phyloP scores from a whole-genome alignment of 1,284 basidiomycete genomes.

The Hortiboletus rubellus region DNA sequence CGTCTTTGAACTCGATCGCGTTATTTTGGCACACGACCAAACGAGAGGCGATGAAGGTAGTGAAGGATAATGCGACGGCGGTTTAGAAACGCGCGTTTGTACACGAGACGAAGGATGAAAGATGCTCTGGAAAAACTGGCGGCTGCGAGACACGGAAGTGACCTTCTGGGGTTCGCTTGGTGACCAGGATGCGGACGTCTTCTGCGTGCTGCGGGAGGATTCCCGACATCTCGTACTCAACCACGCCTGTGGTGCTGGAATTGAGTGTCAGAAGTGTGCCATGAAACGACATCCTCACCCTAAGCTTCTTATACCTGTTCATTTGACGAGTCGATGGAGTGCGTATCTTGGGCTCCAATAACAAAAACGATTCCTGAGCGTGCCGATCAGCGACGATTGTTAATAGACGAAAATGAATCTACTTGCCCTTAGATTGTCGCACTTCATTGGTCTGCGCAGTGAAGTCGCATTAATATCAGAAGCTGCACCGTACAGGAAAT shows the following conservation, averaged over 20 bases:
- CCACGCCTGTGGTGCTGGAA: conserved; percentile 10
- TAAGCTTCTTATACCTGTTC: conserved; percentile 5
- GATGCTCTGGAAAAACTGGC: conserved; percentile 5
- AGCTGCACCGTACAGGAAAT: neutral
- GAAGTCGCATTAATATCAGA: neutral
- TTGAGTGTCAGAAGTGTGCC: neutral
- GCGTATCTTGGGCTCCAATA: neutral
- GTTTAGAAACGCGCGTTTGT: neutral
- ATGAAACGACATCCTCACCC: conserved; percentile 6
- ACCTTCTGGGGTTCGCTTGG: neutral
- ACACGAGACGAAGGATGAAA: conserved; percentile 3
- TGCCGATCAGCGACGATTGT: neutral
- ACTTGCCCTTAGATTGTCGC: conserved; percentile 1
- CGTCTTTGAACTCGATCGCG: conserved; percentile 11
- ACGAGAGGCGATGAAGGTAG: neutral
- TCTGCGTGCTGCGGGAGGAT: neutral
- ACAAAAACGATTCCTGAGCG: conserved; percentile 9
- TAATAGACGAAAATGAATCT: neutral
- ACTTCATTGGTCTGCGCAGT: neutral
- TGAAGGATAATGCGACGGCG: neutral
- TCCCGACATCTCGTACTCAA: neutral
- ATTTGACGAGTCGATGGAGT: neutral
- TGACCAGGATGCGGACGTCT: neutral
- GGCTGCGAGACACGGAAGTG: neutral
- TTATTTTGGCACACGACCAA: conserved; percentile 26